Conservation (phyloP, 345 rosid species). For the Xanthoceras sorbifolium region DNA sequence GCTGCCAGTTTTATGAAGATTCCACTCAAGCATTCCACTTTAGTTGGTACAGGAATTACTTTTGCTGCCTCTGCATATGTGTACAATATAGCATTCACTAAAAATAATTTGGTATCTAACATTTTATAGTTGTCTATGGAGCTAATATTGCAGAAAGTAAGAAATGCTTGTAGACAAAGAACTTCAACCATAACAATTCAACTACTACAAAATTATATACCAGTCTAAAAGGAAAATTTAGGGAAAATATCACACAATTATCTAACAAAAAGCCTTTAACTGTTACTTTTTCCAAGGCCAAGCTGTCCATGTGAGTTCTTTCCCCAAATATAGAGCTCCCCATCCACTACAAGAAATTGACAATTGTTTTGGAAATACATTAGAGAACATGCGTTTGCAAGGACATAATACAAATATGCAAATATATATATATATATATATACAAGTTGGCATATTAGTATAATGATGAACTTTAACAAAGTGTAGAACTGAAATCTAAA, state of each 20-base stretch:
- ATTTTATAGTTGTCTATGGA: not conserved
- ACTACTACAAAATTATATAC: not conserved
- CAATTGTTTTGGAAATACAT: constrained; percentile 10
- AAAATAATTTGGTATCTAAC: constrained; percentile 16
- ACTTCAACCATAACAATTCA: not conserved
- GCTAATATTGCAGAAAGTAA: not conserved
- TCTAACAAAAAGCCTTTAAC: constrained; percentile 1
- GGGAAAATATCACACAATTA: not conserved
- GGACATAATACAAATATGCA: not conserved
- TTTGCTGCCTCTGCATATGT: constrained; percentile 60
- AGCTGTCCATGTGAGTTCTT: constrained; percentile 92
- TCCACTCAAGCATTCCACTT: constrained; percentile 73
- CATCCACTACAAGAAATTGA: constrained; percentile 57
- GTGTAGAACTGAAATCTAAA: not conserved
- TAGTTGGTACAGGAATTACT: constrained; percentile 59
- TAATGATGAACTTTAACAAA: not conserved
- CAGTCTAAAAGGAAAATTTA: not conserved
- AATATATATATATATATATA: too few species aligned
- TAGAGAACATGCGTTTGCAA: not conserved
- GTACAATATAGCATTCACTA: constrained; percentile 1
- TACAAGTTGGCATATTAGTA: not conserved
- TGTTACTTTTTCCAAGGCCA: constrained; percentile 89
- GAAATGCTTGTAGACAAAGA: not conserved
- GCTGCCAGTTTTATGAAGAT: constrained; percentile 63
- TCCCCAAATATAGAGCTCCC: constrained; percentile 94